Conservation (phyloP, 1,284 basidiomycete genomes). For the Cutaneotrichosporon cavernicola region DNA sequence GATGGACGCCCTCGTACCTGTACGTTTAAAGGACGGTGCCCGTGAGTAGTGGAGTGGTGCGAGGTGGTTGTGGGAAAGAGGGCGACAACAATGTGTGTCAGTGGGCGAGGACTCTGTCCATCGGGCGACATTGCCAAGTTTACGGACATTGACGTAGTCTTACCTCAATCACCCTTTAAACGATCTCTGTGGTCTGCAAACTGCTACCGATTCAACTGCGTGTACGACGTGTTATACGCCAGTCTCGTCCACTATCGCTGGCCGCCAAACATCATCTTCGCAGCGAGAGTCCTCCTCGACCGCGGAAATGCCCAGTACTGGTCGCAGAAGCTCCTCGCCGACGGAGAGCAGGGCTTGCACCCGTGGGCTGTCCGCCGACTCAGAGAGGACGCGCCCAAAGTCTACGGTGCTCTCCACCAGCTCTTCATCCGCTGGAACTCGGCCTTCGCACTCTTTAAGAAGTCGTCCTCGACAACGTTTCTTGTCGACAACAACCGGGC, state of each 20-base stretch:
- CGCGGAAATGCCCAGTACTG: conserved; percentile 4
- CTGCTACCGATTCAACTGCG: background rate
- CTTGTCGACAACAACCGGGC: background rate
- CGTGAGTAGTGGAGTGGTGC: too few species aligned
- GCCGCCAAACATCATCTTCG: conserved; percentile 1
- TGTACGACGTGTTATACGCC: background rate
- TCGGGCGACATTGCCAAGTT: too few species aligned
- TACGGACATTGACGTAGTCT: too few species aligned
- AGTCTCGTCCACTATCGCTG: background rate
- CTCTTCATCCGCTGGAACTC: background rate
- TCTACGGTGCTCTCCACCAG: background rate
- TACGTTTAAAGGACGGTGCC: too few species aligned
- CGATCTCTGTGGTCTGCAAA: background rate
- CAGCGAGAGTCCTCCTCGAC: background rate
- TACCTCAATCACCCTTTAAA: too few species aligned
- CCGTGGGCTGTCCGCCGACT: background rate
- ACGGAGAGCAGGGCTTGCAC: background rate
- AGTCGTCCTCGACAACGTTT: background rate
- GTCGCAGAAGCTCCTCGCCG: background rate
- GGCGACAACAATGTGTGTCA: too few species aligned
- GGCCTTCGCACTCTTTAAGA: background rate
- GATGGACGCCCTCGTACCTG: too few species aligned
- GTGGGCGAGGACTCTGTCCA: too few species aligned
- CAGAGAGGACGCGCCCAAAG: background rate
- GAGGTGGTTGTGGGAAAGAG: too few species aligned